Evolutionary conservation across 2,329 filamentous ascomycete species (phyloP).

Genomic region (Talaromyces sp.): DNA sequence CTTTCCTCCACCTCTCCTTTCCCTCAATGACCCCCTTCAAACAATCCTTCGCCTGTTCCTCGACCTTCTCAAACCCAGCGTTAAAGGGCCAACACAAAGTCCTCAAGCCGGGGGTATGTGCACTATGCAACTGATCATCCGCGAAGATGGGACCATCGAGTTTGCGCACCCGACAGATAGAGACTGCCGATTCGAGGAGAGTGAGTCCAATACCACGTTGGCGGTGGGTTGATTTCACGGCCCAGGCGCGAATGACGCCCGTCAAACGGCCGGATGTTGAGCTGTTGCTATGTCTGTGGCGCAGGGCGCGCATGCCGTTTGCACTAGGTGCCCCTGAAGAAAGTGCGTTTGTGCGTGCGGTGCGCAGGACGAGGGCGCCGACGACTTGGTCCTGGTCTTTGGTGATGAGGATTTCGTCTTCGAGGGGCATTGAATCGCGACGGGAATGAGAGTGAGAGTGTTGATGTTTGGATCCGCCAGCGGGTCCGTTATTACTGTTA

Average conservation of each 20-base stretch:
- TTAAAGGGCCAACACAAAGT: constrained; percentile 64
- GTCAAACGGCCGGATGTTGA: constrained; percentile 17
- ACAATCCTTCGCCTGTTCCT: constrained; percentile 52
- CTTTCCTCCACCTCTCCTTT: constrained; percentile 14
- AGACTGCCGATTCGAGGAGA: constrained; percentile 70
- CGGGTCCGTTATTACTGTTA: constrained; percentile 12
- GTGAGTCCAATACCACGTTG: constrained; percentile 68
- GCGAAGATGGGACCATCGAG: constrained; percentile 70
- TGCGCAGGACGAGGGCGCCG: constrained; percentile 61
- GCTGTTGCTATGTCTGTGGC: constrained; percentile 22
- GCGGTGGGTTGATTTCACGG: constrained; percentile 65
- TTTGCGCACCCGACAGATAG: constrained; percentile 64
- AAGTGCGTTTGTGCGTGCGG: constrained; percentile 21
- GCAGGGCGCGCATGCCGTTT: constrained; percentile 21
- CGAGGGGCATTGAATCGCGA: constrained; percentile 38
- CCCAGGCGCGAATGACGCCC: constrained; percentile 72
- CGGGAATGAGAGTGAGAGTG: constrained; percentile 12
- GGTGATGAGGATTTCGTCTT: constrained; percentile 65
- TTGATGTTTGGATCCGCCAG: constrained; percentile 28
- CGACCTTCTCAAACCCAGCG: constrained; percentile 56
- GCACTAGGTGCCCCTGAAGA: constrained; percentile 21
- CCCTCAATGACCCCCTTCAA: constrained; percentile 25
- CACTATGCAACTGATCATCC: constrained; percentile 43
- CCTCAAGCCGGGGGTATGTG: constrained; percentile 69
- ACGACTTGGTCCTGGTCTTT: constrained; percentile 68